Evolutionary conservation across 257 asterid species (phyloP), one percentile per base, ranked within the genome.

Genomic region (Phtheirospermum japonicum): DNA sequence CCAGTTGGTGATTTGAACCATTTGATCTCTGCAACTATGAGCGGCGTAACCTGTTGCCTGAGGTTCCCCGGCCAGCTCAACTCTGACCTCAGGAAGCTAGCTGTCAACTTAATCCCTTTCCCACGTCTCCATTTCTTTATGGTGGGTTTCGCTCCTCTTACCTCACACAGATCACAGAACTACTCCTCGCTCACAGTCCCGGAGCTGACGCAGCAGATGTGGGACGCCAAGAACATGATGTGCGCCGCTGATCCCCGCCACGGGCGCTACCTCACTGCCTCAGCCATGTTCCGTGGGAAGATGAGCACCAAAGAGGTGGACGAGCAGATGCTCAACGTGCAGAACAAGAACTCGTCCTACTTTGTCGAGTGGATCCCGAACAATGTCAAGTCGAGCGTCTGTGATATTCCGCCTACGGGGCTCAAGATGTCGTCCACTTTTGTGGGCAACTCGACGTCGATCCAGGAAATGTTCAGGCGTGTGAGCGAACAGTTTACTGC

Each of bases 301-400:
- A 83, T 83, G 90, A 83, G 87, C 87, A 83, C 90, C 4, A 83
- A 83, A 55, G 90, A 83, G 55, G 90, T 80, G 39, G 90, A 83
- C 30, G 90, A 83, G 33, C 90, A 83, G 56, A 80, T 83, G 84
- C 76, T 83, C 30, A 81, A 83, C 18, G 83, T 83, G 16, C 90
- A 83, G 71, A 83, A 83, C 81, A 83, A 83, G 79, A 83, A 83
- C 77, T 83, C 90, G 0, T 83, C 90, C 3, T 83, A 80, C 59
- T 83, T 83, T 32, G 87, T 83, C 0, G 90, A 80, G 71, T 80
- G 90, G 90, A 83, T 83, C 40, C 90, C 90, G 0, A 83, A 83
- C 75, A 83, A 83, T 26, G 90, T 83, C 39, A 83, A 83, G 70
- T 83, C 90, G 0, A 83, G 90, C 32, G 87, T 83, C 5, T 83